Conservation (phyloP, 805 yeast species). For the Kluyveromyces lactis region DNA sequence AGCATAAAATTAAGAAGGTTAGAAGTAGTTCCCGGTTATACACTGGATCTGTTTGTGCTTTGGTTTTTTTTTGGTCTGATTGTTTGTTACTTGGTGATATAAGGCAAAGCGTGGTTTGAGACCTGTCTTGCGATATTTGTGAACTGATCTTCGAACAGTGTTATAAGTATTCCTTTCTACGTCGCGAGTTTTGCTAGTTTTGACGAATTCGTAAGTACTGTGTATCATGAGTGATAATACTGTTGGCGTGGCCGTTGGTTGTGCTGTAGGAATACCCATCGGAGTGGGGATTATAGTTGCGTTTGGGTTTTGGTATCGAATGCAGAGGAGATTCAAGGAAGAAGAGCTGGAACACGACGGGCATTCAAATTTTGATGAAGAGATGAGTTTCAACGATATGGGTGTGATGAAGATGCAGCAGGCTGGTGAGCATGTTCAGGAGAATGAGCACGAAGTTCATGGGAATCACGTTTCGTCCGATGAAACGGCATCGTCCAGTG, state of each 20-base stretch:
- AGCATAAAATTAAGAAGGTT: too few species aligned
- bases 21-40: too few species aligned
- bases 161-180: too few species aligned
- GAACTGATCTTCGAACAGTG: too few species aligned
- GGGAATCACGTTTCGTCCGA: constrained; percentile 12
- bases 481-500: constrained; percentile 10
- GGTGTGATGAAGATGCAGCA: constrained; percentile 16
- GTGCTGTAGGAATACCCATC: constrained; percentile 47
- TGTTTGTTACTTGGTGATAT: too few species aligned
- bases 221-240: constrained; percentile 1
- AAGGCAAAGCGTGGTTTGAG: too few species aligned
- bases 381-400: constrained; percentile 26
- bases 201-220: too few species aligned
- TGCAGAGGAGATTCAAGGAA: constrained; percentile 30
- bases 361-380: constrained; percentile 32
- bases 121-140: too few species aligned
- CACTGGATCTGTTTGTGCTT: too few species aligned
- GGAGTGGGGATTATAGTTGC: constrained; percentile 32
- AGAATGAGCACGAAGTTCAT: constrained; percentile 2
- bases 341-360: constrained; percentile 32
- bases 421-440: background rate
- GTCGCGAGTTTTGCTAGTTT: too few species aligned
- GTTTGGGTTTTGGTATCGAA: constrained; percentile 31
- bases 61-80: too few species aligned
- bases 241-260: constrained; percentile 39